Evolutionary conservation across 2,329 filamentous ascomycete species (phyloP), one percentile per base, ranked within the genome.

Genomic region (Aureobasidium lini): DNA sequence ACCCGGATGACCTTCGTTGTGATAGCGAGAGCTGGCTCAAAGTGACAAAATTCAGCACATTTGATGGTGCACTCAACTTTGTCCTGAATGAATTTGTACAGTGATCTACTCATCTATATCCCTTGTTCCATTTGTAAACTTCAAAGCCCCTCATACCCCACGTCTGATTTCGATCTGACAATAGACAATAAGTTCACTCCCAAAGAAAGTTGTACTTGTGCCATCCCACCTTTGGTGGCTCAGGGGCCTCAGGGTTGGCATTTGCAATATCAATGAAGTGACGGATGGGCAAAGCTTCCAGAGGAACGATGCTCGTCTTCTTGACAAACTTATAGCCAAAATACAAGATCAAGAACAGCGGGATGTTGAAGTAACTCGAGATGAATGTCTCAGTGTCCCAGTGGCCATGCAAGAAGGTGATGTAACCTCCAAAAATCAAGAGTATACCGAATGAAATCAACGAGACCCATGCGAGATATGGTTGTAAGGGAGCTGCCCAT

Each of bases 341-440:
- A 59, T 68, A 69, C 49, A 69, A 46, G 16, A 62, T 46, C 29
- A 69, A 40, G 9, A 66, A 62, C 36, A 70, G 61, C 0, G 68
- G 68, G 10, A 69, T 67, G 61, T 67, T 66, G 59, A 69, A 64
- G 56, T 70, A 70, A 10, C 62, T 64, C 13, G 64, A 66, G 47
- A 69, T 61, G 52, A 69, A 70, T 4, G 63, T 67, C 62, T 69
- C 66, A 6, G 48, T 63, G 44, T 61, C 50, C 66, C 65, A 67
- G 47, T 64, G 60, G 10, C 61, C 61, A 9, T 67, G 50, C 16
- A 70, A 62, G 60, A 72, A 71, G 2, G 63, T 65, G 1, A 63
- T 64, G 50, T 67, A 72, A 6, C 70, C 69, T n/a, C 63, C 65
- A 9, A 66, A 68, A 5, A 70, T 54, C 2, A 71, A 57, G 7